These are phyloP conservation scores for Asterophora parasitica DNA, from an alignment of 768 basidiomycete species.

Conservation along the genomic window DNA sequence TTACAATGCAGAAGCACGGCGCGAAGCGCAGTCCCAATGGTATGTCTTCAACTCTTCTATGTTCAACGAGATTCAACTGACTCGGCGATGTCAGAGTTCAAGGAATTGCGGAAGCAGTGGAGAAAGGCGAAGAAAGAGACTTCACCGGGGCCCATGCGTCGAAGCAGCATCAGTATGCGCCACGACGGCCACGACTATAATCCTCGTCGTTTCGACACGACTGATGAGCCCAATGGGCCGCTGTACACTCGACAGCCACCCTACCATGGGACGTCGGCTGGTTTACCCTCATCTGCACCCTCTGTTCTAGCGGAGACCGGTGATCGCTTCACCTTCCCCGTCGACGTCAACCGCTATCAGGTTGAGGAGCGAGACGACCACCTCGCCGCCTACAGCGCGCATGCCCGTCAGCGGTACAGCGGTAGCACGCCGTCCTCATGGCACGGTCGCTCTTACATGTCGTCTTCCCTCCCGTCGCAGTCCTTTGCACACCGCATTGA, in stretches of 20 bases:
- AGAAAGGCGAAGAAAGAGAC: conserved; percentile 87
- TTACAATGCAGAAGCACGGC: conserved; percentile 98
- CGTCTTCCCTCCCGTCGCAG: conserved; percentile 24
- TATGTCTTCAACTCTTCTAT: conserved; percentile 10
- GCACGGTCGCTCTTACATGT: conserved; percentile 27
- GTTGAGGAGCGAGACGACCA: conserved; percentile 29
- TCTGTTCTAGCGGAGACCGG: conserved; percentile 21
- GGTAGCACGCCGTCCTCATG: conserved; percentile 30
- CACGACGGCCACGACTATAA: conserved; percentile 28
- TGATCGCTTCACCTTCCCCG: conserved; percentile 25
- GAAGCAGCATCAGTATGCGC: conserved; percentile 25
- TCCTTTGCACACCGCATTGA: conserved; percentile 18
- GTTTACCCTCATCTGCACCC: conserved; percentile 25
- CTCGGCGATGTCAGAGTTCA: conserved; percentile 69
- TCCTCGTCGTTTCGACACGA: conserved; percentile 26
- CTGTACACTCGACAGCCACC: conserved; percentile 22
- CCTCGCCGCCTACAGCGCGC: conserved; percentile 17
- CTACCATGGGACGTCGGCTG: conserved; percentile 19
- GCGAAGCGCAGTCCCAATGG: conserved; percentile 84
- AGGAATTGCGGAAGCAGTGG: conserved; percentile 96
- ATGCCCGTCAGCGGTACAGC: conserved; percentile 27
- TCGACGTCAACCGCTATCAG: conserved; percentile 30
- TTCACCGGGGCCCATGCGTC: conserved; percentile 25
- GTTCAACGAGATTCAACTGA: conserved; percentile 15
- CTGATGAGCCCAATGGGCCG: conserved; percentile 17